phyloP scores from a whole-genome alignment of 2,329 filamentous ascomycete species.

The Talaromyces sp. region DNA sequence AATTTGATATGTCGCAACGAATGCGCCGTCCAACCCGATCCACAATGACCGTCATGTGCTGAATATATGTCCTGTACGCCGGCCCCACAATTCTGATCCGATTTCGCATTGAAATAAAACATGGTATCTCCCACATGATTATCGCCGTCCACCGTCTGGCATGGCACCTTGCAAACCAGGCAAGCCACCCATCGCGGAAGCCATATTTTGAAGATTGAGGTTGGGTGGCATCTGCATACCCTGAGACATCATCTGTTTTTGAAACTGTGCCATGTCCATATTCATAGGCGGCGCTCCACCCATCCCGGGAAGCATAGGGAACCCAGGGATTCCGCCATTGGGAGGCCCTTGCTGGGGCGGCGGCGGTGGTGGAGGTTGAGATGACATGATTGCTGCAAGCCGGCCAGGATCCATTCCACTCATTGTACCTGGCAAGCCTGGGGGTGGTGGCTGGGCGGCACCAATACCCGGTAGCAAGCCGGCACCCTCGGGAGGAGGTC shows the following conservation, averaged over 20 bases:
- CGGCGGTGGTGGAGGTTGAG: slow-evolving; percentile 44
- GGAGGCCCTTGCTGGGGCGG: slow-evolving; percentile 31
- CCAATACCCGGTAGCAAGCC: slow-evolving; percentile 53
- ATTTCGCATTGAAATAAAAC: slow-evolving; percentile 7
- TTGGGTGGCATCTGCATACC: slow-evolving; percentile 39
- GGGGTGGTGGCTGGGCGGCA: slow-evolving; percentile 43
- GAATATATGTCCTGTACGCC: slow-evolving; percentile 25
- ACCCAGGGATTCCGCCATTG: slow-evolving; percentile 31
- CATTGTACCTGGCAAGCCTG: slow-evolving; percentile 38
- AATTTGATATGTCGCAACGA: slow-evolving; percentile 15
- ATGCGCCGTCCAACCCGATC: slow-evolving; percentile 15
- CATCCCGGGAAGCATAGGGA: slow-evolving; percentile 47
- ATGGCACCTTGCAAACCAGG: slow-evolving; percentile 40
- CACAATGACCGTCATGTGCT: slow-evolving; percentile 16
- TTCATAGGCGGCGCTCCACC: slow-evolving; percentile 52
- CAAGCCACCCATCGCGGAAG: slow-evolving; percentile 35
- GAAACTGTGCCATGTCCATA: slow-evolving; percentile 40
- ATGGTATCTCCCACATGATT: slow-evolving; percentile 4
- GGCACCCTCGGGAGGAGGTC: slow-evolving; percentile 46
- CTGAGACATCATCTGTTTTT: slow-evolving; percentile 41
- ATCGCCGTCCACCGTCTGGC: slow-evolving; percentile 60
- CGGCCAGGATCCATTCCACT: slow-evolving; percentile 53
- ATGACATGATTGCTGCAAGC: slow-evolving; percentile 48
- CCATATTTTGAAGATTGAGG: slow-evolving; percentile 43
- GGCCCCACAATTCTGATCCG: slow-evolving; percentile 8